Base-by-base conservation (phyloP, 2,329 filamentous ascomycete species). In the Talaromyces pinophilus region DNA sequence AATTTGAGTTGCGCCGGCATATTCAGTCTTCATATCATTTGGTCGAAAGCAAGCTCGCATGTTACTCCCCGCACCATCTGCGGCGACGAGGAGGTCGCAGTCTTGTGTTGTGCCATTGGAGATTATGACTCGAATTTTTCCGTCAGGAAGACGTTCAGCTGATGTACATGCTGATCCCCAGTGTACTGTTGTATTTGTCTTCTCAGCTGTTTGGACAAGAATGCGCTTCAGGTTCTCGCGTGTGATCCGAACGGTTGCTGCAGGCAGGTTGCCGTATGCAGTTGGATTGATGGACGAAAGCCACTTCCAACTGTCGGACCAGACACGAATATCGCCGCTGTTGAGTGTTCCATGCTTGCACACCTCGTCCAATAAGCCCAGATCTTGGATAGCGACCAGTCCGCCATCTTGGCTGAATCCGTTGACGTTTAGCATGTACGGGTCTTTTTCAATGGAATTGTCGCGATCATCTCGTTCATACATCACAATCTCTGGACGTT, bases 41-140 rank as follows among this genome's bases (percentile, higher is more conserved):
- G 81, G 81, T 33, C 81, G 73, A 6, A 83, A 68, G 22, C 61
- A 63, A 15, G 71, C 69, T 40, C 83, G 72, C 2, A 84, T 72
- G 65, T 77, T 81, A 68, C 80, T 83, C 19, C 71, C 76, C 0
- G 80, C 76, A 0, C 82, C 83, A 67, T 84, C 83, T 0, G 82
- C 81, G 0, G 76, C 81, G 42, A 84, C 73, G 7, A 84, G 74
- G 0, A 84, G 17, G 67, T 84, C 81, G 19, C 72, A 67, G 19
- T 79, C 73, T 25, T 71, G 63, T 4, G 72, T 67, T 63, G 82
- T 78, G 19, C 80, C 79, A 13, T 83, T 80, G 63, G 78, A 80
- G 59, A 83, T 71, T 1, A 33, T 59, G 25, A 68, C 63, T 17
- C 61, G 63, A 38, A 66, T 68, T 25, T 59, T 50, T 19, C 63